Conservation (phyloP, 352 stramenopile genomes). For the Pythium brassicae region DNA sequence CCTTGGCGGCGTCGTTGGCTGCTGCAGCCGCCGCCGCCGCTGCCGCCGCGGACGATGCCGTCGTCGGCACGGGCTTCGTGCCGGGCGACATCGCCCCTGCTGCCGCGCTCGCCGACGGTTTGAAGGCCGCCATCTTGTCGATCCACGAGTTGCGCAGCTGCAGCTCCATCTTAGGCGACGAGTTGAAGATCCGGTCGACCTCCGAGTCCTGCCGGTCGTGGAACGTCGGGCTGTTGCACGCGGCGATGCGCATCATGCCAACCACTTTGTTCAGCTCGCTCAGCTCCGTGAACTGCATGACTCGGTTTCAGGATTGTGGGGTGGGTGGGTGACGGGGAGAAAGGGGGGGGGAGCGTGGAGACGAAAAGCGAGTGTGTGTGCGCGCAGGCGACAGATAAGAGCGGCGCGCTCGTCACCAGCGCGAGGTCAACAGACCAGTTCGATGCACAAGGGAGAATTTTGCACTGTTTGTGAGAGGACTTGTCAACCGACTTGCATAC, state of each 20-base stretch:
- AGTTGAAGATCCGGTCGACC: conserved; percentile 88
- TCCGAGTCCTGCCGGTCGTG: conserved; percentile 88
- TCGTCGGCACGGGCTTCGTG: conserved; percentile 48
- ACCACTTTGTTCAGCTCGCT: conserved; percentile 85
- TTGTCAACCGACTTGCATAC: no score
- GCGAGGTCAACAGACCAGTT: no score
- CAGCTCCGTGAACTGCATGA: conserved; percentile 90
- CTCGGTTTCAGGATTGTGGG: neutral
- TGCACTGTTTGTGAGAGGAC: no score
- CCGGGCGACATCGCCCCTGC: conserved; percentile 16
- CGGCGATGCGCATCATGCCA: conserved; percentile 69
- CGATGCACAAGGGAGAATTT: no score
- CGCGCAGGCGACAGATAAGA: no score
- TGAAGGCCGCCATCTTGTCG: conserved; percentile 81
- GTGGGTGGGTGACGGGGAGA: neutral
- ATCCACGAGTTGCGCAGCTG: conserved; percentile 87
- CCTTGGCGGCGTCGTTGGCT: neutral
- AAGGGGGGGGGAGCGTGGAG: neutral
- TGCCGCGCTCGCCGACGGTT: conserved; percentile 27
- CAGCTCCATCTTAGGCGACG: conserved; percentile 85
- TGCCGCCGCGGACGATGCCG: conserved; percentile 4
- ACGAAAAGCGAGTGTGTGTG: no score
- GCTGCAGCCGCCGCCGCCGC: neutral
- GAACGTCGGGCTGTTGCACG: conserved; percentile 86
- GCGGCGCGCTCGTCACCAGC: no score